Base-by-base conservation (phyloP, 768 basidiomycete genomes). In the Cantharellus cinnabarinus region DNA sequence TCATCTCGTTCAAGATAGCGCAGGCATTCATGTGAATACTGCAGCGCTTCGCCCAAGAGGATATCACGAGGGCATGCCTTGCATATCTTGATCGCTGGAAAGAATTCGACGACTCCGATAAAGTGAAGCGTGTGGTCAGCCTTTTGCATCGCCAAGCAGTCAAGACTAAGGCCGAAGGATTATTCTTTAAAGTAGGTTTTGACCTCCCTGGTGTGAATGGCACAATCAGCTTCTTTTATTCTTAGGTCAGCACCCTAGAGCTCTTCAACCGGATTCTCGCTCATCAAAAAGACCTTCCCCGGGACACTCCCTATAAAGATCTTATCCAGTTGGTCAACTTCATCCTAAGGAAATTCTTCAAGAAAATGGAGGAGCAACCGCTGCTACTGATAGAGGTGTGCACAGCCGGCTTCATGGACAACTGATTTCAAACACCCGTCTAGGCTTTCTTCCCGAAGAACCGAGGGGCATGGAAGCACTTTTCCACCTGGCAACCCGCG, bases 281-380 rank as follows among this genome's bases (percentile, higher is more conserved):
- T 61, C 84, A 89, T 67, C 80, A 87, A 67, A 78, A 79, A 64
- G 77, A 82, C 5, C 74, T 89, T 59, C 89, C 91, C 59, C 80
- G 79, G 58, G 83, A 85, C 55, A 81, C 81, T 62, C 75, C 88
- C 1, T 76, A 79, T 73, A 85, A 84, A 65, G 95, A 98, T 70
- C 79, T 98, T 54, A 68, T 88, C 58, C 76, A 78, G 58, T 71
- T 98, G 41, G 81, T 97, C 72, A 85, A 81, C 65, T 99, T 78
- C 71, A 75, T 97, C 62, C 75, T 97, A 60, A 80, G 88, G 35
- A 82, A 84, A 67, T 98, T 98, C 75, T 98, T 99, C 80, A 98
- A 95, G 69, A 79, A 82, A 4, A 75, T 90, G 54, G 77, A 79
- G 58, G 81, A 88, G 63, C 84, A 95, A 62, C 76, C 87, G 0